Base-by-base conservation (phyloP, 768 basidiomycete genomes). In the Trametes cubensis region DNA sequence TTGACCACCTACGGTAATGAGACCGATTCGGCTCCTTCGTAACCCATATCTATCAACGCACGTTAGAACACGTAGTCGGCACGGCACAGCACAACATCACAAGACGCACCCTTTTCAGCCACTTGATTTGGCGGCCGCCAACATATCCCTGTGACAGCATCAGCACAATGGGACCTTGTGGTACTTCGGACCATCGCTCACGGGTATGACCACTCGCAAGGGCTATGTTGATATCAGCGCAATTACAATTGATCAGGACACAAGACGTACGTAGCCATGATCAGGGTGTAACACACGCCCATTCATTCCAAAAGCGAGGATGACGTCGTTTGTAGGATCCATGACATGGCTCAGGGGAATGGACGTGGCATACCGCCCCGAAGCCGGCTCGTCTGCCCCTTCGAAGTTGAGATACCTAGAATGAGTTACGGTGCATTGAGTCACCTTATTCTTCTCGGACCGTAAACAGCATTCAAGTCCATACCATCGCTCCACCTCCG, bases 61-160 rank as follows among this genome's bases (percentile, higher is more conserved):
- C 21, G 39, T 49, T 20, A 39, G 15, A 17, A 41, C 46, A n/a
- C 21, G 26, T 52, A 7, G 6, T 20, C 13, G 25, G 7, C 15
- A 20, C 15, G 25, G 7, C 18, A 28, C 18, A 28, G 17, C 18
- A 45, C n/a, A 11, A 14, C 10, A 18, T 13, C 6, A 11, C n/a
- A 11, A 5, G 6, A 34, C 62, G 4, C 6, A 69, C 65, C 58
- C 61, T 66, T 42, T 64, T 60, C 7, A 69, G 58, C 67, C 67
- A 69, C 45, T 69, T 69, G 34, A 69, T 52, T n/a, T 69, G 67
- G 8, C 67, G 65, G 5, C 67, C 67, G 11, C 67, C 67, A 3
- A 69, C 67, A 30, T 62, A 64, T 8, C 67, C 60, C 54, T 60
- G 28, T 17, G 25, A 2, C 2, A 10, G 4, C 21, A 18, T 42